Percentiles rank a stretch among this genome's conserved stretches.
phyloP scores from a whole-genome alignment of 352 stramenopile species.

The Phytophthora tubulina region DNA sequence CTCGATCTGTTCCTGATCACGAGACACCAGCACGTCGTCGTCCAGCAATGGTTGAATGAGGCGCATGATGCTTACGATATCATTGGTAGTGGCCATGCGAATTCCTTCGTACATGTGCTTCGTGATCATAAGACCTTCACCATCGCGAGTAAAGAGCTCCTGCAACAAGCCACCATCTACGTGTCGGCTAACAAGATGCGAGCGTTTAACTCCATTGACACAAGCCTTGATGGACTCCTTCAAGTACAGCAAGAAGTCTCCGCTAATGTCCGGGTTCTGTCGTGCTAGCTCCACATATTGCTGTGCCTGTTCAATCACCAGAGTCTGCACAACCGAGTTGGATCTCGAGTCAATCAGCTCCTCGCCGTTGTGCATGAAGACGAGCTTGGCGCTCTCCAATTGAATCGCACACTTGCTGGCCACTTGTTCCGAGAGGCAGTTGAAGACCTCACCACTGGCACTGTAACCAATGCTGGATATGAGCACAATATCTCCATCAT shows the following conservation, averaged over 20 bases:
- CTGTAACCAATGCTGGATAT: slow-evolving; percentile 97
- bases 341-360: slow-evolving; percentile 86
- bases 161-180: slow-evolving; percentile 93
- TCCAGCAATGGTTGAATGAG: slow-evolving; percentile 90
- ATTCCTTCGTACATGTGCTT: slow-evolving; percentile 98
- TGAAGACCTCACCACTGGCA: slow-evolving; percentile 95
- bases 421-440: slow-evolving; percentile 91
- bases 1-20: slow-evolving; percentile 91
- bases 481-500: slow-evolving; percentile 96
- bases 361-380: slow-evolving; percentile 92
- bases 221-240: slow-evolving; percentile 88
- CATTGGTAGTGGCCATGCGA: slow-evolving; percentile 90
- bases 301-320: slow-evolving; percentile 85
- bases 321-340: slow-evolving; percentile 80
- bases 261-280: slow-evolving; percentile 66
- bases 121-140: slow-evolving; percentile 96
- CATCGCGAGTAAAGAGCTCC: slow-evolving; percentile 98
- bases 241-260: slow-evolving; percentile 86
- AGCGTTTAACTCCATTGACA: slow-evolving; percentile 85
- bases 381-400: slow-evolving; percentile 87
- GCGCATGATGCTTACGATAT: slow-evolving; percentile 92
- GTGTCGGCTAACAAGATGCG: slow-evolving; percentile 88
- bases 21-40: slow-evolving; percentile 88
- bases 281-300: slow-evolving; percentile 81
- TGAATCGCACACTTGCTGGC: slow-evolving; percentile 89